A percentile compares a stretch with the other conserved stretches of the same genome.
phyloP scores from a whole-genome alignment of 2,329 filamentous ascomycete species.

The Amauroascus verrucosus region DNA sequence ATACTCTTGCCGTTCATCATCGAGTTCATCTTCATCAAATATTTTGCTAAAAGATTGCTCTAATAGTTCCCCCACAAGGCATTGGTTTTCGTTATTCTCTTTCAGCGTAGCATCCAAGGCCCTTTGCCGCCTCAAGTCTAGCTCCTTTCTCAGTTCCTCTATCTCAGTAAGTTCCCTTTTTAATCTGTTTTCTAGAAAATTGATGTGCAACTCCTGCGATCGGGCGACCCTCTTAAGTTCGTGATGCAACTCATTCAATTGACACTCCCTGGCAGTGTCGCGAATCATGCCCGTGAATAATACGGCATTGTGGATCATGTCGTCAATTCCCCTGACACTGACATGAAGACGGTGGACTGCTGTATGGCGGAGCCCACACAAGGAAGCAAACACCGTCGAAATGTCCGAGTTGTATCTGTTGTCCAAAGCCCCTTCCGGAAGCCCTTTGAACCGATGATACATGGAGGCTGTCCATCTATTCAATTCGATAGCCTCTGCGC shows the following conservation, averaged over 20 bases:
- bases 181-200: conserved; percentile 8
- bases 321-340: conserved; percentile 21
- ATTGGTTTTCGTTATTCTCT: background rate
- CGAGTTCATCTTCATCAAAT: background rate
- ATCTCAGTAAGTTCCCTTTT: conserved; percentile 5
- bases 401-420: conserved; percentile 14
- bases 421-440: conserved; percentile 21
- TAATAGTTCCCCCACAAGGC: background rate
- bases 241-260: conserved; percentile 18
- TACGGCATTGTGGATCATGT: conserved; percentile 23
- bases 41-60: conserved; percentile 1
- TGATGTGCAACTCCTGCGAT: conserved; percentile 8
- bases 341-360: conserved; percentile 27
- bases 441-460: conserved; percentile 17
- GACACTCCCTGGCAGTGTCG: conserved; percentile 17
- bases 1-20: background rate
- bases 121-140: conserved; percentile 2
- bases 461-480: conserved; percentile 28
- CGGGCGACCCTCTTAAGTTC: conserved; percentile 21
- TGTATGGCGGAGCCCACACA: conserved; percentile 24
- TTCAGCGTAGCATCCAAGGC: conserved; percentile 1
- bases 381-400: conserved; percentile 20
- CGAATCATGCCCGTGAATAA: conserved; percentile 23
- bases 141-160: conserved; percentile 1
- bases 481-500: conserved; percentile 30